Percentiles rank a stretch among this genome's conserved stretches.
phyloP scores from a whole-genome alignment of 2,329 filamentous ascomycete genomes.

The Lachnellula subtilissima region DNA sequence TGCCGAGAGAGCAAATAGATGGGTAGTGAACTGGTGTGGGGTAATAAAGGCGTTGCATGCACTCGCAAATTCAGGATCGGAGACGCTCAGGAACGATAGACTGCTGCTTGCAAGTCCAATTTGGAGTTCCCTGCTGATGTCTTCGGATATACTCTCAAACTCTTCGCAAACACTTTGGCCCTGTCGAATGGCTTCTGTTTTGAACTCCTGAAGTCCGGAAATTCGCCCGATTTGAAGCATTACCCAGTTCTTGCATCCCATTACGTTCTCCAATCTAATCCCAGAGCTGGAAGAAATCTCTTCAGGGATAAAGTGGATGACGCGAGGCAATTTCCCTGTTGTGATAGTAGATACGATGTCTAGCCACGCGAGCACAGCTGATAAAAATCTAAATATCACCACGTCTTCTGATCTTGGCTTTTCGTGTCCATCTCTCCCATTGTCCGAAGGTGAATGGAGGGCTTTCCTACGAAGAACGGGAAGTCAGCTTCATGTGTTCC shows the following conservation, averaged over 20 bases:
- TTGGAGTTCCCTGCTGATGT: slow-evolving; percentile 22
- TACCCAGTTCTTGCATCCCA: slow-evolving; percentile 55
- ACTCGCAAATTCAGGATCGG: slow-evolving; percentile 1
- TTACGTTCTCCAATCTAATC: slow-evolving; percentile 41
- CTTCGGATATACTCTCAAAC: slow-evolving; percentile 9
- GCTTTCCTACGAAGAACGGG: no score
- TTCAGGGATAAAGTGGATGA: slow-evolving; percentile 37
- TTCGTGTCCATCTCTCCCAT: neutral
- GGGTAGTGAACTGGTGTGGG: slow-evolving; percentile 14
- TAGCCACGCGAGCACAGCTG: slow-evolving; percentile 43
- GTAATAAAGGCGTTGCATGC: neutral
- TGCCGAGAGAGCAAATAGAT: slow-evolving; percentile 21
- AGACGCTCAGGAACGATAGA: slow-evolving; percentile 14
- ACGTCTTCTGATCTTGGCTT: slow-evolving; percentile 31
- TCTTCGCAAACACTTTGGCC: slow-evolving; percentile 9
- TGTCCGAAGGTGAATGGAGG: no score
- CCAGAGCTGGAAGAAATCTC: slow-evolving; percentile 37
- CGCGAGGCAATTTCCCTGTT: slow-evolving; percentile 38
- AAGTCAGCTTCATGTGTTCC: no score
- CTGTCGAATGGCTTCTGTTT: slow-evolving; percentile 40
- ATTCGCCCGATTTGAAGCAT: slow-evolving; percentile 51
- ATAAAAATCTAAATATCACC: slow-evolving; percentile 41
- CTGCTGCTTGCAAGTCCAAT: slow-evolving; percentile 14
- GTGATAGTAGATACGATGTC: slow-evolving; percentile 48
- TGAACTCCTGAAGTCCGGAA: slow-evolving; percentile 50